Evolutionary conservation across 495 filamentous ascomycete species (phyloP).

Genomic region (Aspergillus taichungensis): DNA sequence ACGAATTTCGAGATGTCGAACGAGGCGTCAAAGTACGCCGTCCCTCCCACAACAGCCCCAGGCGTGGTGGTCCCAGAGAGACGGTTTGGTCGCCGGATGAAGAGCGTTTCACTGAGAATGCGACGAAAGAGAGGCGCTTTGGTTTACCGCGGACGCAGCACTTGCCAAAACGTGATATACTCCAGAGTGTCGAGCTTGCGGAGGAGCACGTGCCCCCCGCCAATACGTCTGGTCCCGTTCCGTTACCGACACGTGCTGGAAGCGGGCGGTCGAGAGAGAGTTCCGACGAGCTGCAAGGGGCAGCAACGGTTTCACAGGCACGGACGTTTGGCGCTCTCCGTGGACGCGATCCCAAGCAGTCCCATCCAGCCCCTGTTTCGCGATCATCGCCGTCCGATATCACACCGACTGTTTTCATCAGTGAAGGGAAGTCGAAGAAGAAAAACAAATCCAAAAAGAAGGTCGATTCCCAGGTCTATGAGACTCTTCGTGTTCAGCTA

Average conservation of each 20-base stretch:
- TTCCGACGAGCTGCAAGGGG: slow-evolving; percentile 38
- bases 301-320: slow-evolving; percentile 21
- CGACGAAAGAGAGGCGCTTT: slow-evolving; percentile 19
- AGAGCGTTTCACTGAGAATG: slow-evolving; percentile 19
- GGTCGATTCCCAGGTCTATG: neutral
- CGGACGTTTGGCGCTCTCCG: slow-evolving; percentile 1
- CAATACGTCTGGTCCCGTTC: too few relatives aligned
- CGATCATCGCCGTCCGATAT: slow-evolving; percentile 28
- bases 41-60: slow-evolving; percentile 2
- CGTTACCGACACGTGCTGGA: too few relatives aligned
- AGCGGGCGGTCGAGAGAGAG: slow-evolving; percentile 20
- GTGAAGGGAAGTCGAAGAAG: slow-evolving; percentile 9
- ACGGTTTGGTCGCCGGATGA: slow-evolving; percentile 7
- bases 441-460: slow-evolving; percentile 4
- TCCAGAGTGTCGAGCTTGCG: slow-evolving; percentile 12
- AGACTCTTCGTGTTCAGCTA: slow-evolving; percentile 15
- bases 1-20: slow-evolving; percentile 20
- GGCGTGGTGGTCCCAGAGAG: neutral
- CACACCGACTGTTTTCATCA: slow-evolving; percentile 17
- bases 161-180: neutral
- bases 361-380: neutral
- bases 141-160: neutral
- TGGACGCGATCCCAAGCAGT: too few relatives aligned
- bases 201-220: neutral
- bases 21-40: slow-evolving; percentile 3